Percentiles rank a stretch among this genome's conserved stretches.
phyloP scores from a whole-genome alignment of 2,329 filamentous ascomycete species.

The Bipolaris bicolor region DNA sequence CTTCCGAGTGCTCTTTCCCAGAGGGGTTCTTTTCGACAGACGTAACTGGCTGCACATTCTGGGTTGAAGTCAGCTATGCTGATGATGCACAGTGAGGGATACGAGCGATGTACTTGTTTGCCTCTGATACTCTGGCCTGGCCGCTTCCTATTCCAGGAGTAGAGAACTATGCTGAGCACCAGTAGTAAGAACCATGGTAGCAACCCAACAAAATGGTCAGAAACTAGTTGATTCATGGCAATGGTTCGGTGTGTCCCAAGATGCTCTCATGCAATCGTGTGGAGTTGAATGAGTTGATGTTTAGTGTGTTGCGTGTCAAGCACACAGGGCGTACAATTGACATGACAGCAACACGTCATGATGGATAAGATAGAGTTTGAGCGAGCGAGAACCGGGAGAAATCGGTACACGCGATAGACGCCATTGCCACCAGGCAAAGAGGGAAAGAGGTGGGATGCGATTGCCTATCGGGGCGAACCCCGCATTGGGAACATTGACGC shows the following conservation, averaged over 20 bases:
- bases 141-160: not conserved
- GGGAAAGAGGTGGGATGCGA: conserved; percentile 1
- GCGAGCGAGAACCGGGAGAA: not conserved
- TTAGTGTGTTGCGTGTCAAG: not conserved
- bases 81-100: not conserved
- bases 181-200: not conserved
- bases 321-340: not conserved
- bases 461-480: conserved; percentile 14
- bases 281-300: not conserved
- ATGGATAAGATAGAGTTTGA: not conserved
- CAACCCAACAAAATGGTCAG: not conserved
- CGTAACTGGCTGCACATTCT: not conserved
- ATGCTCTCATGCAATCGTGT: not conserved
- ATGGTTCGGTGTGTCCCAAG: not conserved
- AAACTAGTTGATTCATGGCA: not conserved
- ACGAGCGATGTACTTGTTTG: not conserved
- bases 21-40: not conserved
- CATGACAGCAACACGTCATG: not conserved
- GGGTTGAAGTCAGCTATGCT: not conserved
- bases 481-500: conserved; percentile 10
- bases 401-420: conserved; percentile 3
- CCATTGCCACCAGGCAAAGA: not conserved
- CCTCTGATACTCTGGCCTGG: not conserved
- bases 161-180: not conserved
- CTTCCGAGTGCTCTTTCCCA: conserved; percentile 21